phyloP scores from a whole-genome alignment of 768 basidiomycete genomes.

The Naganishia vaughanmartiniae region DNA sequence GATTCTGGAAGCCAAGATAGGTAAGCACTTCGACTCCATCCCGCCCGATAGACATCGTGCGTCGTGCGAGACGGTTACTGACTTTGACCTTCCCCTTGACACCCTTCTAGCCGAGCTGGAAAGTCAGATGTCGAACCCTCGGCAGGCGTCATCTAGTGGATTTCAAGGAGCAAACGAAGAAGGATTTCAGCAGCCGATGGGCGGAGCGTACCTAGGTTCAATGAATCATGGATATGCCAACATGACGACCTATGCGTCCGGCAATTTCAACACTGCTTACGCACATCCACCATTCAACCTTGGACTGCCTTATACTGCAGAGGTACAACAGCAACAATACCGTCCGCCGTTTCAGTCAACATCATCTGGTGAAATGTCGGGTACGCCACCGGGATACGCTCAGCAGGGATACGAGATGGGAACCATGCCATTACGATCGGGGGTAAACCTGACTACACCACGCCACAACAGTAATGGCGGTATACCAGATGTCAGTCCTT shows the following conservation, averaged over 20 bases:
- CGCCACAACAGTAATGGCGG: background rate
- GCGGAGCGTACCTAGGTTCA: background rate
- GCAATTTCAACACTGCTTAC: conserved; percentile 11
- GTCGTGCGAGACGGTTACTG: background rate
- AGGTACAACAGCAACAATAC: background rate
- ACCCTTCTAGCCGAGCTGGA: background rate
- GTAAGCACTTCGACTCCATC: background rate
- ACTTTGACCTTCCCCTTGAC: background rate
- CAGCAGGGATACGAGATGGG: conserved; percentile 8
- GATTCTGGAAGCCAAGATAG: conserved; percentile 28
- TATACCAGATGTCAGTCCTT: background rate
- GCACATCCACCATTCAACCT: conserved; percentile 21
- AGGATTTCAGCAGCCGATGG: background rate
- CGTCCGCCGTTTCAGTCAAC: conserved; percentile 4
- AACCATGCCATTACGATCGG: background rate
- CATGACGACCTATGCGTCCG: conserved; percentile 6
- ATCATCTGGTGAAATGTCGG: background rate
- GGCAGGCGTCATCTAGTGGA: background rate
- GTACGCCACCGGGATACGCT: background rate
- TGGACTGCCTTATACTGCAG: background rate
- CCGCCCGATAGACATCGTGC: background rate
- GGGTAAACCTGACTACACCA: conserved; percentile 4
- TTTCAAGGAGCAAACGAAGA: background rate
- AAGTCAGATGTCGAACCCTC: conserved; percentile 13
- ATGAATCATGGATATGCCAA: conserved; percentile 14